Evolutionary conservation across 805 yeast species (phyloP), one percentile per base, ranked within the genome.

Genomic region (Barnettozyma salicaria): DNA sequence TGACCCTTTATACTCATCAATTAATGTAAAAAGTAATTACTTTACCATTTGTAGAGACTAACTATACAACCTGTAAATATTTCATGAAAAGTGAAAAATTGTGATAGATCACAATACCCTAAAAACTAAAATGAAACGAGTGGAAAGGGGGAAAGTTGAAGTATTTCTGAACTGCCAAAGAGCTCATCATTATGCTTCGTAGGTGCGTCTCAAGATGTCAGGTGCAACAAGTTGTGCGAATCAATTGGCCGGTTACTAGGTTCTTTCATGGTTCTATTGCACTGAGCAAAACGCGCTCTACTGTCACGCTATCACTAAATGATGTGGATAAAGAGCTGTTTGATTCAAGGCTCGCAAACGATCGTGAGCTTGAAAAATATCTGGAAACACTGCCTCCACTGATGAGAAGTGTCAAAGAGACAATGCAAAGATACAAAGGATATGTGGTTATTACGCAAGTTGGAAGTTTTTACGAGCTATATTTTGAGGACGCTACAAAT

Each of bases 391-490:
- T 63, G 12, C 63, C 69, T 8, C 67, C 67, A 3, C 47, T 67
- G 16, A 46, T 65, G 44, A 53, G 52, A 25, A 46, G 49, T 25
- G 65, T 67, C 3, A 47, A 68, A 25, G 59, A 58, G 5, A 48
- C 63, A 12, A 74, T 74, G 70, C 64, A 67, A 31, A 47, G 55
- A 32, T 61, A 72, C 46, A 67, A 70, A 8, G 72, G 63, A 4
- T 69, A 78, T 43, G 78, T 82, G 0, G 78, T 84, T 1, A 52
- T 80, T 26, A 78, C 88, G 1, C 94, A 87, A 49, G 89, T 88
- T 25, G 97, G 96, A 1, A 75, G 88, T 17, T 86, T 86, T 58
- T 86, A 83, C 49, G 96, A 86, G 60, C 62, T 90, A 4, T 92
- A 92, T 54, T 87, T 84, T 52, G 89, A 89, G 36, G 95, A 88